Conservation (phyloP, 495 filamentous ascomycete genomes). For the Massariosphaeria phaeospora region DNA sequence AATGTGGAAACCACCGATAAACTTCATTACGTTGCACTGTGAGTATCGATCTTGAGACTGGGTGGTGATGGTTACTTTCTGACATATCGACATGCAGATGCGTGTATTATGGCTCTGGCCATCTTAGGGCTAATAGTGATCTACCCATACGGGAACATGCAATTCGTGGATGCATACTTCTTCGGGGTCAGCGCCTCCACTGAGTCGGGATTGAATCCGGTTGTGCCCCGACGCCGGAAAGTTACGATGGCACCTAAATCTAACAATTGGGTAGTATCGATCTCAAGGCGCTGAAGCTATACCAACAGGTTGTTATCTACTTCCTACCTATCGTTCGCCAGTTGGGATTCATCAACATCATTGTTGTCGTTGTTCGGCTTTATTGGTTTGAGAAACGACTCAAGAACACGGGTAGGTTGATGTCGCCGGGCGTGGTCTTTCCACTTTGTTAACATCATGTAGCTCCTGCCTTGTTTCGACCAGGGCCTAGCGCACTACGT, state of each 20-base stretch:
- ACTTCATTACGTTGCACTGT: slow-evolving; percentile 22
- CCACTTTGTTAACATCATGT: too few species aligned
- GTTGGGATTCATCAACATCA: slow-evolving; percentile 41
- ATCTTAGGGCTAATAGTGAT: slow-evolving; percentile 30
- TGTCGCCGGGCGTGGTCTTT: too few species aligned
- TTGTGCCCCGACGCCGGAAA: slow-evolving; percentile 1
- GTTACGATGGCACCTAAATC: not conserved
- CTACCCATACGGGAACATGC: slow-evolving; percentile 43
- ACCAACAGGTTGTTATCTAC: slow-evolving; percentile 43
- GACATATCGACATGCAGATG: not conserved
- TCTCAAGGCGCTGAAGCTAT: slow-evolving; percentile 41
- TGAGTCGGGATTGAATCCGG: slow-evolving; percentile 46
- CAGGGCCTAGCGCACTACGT: too few species aligned
- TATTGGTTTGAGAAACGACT: slow-evolving; percentile 41
- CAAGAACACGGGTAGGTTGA: slow-evolving; percentile 26
- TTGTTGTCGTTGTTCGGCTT: slow-evolving; percentile 39
- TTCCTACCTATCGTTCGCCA: slow-evolving; percentile 40
- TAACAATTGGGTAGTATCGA: slow-evolving; percentile 33
- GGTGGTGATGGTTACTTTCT: too few species aligned
- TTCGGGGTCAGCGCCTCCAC: slow-evolving; percentile 46
- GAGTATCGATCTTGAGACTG: slow-evolving; percentile 34
- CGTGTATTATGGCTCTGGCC: not conserved
- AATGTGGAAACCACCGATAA: slow-evolving; percentile 7
- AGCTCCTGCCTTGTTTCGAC: too few species aligned
- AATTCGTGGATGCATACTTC: slow-evolving; percentile 44